These are phyloP conservation scores for Ophiostoma sp. DNA, from an alignment of 2,329 filamentous ascomycete species.

Conservation along the genomic window DNA sequence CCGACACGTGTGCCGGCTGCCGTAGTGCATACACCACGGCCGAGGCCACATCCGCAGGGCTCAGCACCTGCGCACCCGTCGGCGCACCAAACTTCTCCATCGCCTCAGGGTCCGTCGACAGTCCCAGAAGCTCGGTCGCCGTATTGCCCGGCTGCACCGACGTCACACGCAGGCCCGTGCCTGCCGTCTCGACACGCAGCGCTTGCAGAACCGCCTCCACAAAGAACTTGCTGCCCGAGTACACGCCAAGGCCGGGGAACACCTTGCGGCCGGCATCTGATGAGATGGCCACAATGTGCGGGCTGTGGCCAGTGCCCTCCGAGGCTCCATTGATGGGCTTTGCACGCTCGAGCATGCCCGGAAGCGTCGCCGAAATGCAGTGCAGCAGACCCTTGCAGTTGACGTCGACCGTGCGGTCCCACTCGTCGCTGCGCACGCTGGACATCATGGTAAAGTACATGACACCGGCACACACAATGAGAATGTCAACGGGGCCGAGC, in stretches of 20 bases:
- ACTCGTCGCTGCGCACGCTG: slow-evolving; percentile 66
- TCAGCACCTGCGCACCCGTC: slow-evolving; percentile 67
- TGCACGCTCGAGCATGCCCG: slow-evolving; percentile 64
- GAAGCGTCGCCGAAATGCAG: slow-evolving; percentile 63
- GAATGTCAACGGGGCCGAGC: slow-evolving; percentile 68
- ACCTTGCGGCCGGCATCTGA: slow-evolving; percentile 78
- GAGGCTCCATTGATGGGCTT: slow-evolving; percentile 25
- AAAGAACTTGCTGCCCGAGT: slow-evolving; percentile 77
- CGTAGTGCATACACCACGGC: slow-evolving; percentile 69
- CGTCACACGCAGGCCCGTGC: slow-evolving; percentile 66
- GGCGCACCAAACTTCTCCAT: slow-evolving; percentile 74
- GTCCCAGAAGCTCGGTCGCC: slow-evolving; percentile 63
- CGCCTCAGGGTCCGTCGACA: slow-evolving; percentile 71
- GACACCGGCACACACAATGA: slow-evolving; percentile 75
- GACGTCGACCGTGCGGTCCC: slow-evolving; percentile 76
- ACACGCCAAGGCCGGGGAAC: slow-evolving; percentile 74
- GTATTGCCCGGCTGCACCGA: slow-evolving; percentile 73
- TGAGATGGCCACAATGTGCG: slow-evolving; percentile 72
- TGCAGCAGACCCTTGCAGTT: slow-evolving; percentile 80
- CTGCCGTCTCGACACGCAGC: slow-evolving; percentile 69
- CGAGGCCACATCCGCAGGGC: slow-evolving; percentile 64
- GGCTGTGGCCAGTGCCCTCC: not conserved
- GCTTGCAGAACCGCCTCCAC: slow-evolving; percentile 75
- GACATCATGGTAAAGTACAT: slow-evolving; percentile 91
- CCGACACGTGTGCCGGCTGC: slow-evolving; percentile 68